phyloP scores from a whole-genome alignment of 306 rosid genomes.

The cucumber (Cucumis sativus) region Cucumber_9930_V3 NC_026660.2:13125001-13125500 shows the following conservation, averaged over 20 bases:
- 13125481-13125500: no score
- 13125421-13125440: no score
- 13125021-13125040: constrained; percentile 10
- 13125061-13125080: background rate
- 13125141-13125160: background rate
- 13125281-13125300: background rate
- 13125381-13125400: no score
- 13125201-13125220: background rate
- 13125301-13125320: background rate
- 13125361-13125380: no score
- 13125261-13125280: background rate
- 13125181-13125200: background rate
- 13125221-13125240: background rate
- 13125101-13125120: background rate
- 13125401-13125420: no score
- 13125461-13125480: no score
- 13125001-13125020: background rate
- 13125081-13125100: background rate
- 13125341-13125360: no score
- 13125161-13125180: background rate
- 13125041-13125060: background rate
- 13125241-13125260: background rate
- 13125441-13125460: no score
- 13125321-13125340: background rate
- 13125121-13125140: background rate